Evolutionary conservation across 2,329 filamentous ascomycete species (phyloP).

Genomic region (Sclerotinia trifoliorum): DNA sequence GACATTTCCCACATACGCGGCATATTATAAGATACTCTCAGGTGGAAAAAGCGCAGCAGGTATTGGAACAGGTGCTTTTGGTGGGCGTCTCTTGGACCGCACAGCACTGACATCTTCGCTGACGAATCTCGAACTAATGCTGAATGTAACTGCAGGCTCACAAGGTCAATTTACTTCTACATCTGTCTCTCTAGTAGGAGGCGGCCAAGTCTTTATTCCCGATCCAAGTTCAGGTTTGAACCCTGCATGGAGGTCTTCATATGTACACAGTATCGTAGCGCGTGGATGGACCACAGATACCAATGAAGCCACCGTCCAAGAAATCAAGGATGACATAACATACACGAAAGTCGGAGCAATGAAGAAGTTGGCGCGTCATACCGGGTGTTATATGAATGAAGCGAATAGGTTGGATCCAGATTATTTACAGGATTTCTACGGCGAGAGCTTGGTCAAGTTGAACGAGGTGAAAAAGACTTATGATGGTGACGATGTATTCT

Average conservation of each 20-base stretch:
- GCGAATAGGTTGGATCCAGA: constrained; percentile 42
- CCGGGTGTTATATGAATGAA: constrained; percentile 48
- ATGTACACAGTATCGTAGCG: constrained; percentile 28
- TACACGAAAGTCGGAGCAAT: constrained; percentile 33
- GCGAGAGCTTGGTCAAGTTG: constrained; percentile 39
- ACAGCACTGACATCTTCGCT: constrained; percentile 28
- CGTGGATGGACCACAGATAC: constrained; percentile 20
- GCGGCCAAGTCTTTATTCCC: constrained; percentile 37
- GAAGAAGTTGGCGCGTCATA: constrained; percentile 42
- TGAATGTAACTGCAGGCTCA: constrained; percentile 36
- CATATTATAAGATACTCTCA: constrained; percentile 38
- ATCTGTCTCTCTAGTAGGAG: constrained; percentile 37
- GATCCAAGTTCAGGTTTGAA: constrained; percentile 38
- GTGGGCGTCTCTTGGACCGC: constrained; percentile 38
- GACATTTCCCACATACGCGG: constrained; percentile 32
- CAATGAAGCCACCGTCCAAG: neutral
- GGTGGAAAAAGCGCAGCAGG: constrained; percentile 30
- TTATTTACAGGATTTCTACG: constrained; percentile 42
- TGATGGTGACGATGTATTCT: constrained; percentile 41
- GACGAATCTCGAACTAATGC: constrained; percentile 29
- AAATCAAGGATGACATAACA: constrained; percentile 22
- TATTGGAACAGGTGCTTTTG: constrained; percentile 29
- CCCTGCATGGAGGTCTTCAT: constrained; percentile 37
- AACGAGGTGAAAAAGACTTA: constrained; percentile 40
- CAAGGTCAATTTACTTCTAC: constrained; percentile 33